Evolutionary conservation across 1,139 yeast species (phyloP).

Genomic region (Entelexis paramagnoliae): DNA sequence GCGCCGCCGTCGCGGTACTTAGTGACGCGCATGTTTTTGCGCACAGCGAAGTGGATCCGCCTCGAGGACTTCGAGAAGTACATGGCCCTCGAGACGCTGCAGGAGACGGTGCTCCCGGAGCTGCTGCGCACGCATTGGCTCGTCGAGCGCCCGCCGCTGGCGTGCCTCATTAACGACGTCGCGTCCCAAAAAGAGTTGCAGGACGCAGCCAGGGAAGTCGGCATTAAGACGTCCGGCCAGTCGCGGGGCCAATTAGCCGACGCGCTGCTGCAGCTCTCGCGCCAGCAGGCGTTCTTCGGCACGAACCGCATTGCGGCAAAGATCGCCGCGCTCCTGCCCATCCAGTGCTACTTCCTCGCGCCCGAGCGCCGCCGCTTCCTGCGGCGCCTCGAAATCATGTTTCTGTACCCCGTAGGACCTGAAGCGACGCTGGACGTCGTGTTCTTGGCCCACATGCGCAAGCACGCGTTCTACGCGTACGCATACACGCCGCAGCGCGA

Average conservation of each 20-base stretch:
- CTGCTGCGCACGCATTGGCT: slow-evolving; percentile 19
- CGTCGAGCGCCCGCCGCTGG: slow-evolving; percentile 9
- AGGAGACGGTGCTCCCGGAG: slow-evolving; percentile 11
- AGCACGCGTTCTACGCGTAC: slow-evolving; percentile 18
- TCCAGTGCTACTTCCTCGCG: slow-evolving; percentile 13
- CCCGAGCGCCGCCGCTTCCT: slow-evolving; percentile 4
- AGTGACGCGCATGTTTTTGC: slow-evolving; percentile 22
- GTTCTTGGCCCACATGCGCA: slow-evolving; percentile 21
- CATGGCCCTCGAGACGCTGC: slow-evolving; percentile 18
- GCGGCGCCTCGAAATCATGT: slow-evolving; percentile 19
- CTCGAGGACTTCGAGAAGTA: slow-evolving; percentile 21
- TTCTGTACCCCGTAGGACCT: slow-evolving; percentile 21
- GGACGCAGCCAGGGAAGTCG: slow-evolving; percentile 16
- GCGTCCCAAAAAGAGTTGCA: slow-evolving; percentile 22
- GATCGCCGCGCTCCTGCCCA: slow-evolving; percentile 9
- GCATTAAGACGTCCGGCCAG: slow-evolving; percentile 11
- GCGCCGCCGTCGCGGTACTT: slow-evolving; percentile 18
- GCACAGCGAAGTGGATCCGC: slow-evolving; percentile 22
- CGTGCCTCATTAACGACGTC: slow-evolving; percentile 17
- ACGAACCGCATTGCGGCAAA: slow-evolving; percentile 8
- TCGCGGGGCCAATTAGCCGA: slow-evolving; percentile 10
- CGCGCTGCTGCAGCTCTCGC: slow-evolving; percentile 11
- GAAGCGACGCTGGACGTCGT: slow-evolving; percentile 19
- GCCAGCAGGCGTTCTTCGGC: slow-evolving; percentile 21
- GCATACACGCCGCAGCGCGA: slow-evolving; percentile 22